Conservation (phyloP, 108 stramenopile genomes). For the Cyclotella cryptica region DNA sequence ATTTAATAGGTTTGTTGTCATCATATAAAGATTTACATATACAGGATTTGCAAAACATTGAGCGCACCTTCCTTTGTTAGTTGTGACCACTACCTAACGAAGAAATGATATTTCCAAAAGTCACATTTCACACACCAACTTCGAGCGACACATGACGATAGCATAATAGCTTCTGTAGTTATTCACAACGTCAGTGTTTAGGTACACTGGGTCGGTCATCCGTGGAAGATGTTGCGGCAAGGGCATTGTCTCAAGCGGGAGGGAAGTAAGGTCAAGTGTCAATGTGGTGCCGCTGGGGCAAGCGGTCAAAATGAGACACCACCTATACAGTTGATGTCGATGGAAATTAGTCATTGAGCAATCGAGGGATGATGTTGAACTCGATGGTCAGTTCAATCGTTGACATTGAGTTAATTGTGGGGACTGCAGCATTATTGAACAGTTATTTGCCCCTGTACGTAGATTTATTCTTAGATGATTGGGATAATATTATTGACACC, state of each 20-base stretch:
- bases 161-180: conserved; percentile 19
- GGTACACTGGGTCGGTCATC: background rate
- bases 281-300: conserved; percentile 45
- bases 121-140: no score
- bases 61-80: no score
- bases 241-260: background rate
- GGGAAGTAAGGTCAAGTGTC: background rate
- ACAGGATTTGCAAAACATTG: no score
- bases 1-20: no score
- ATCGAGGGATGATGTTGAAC: background rate
- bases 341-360: background rate
- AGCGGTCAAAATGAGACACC: conserved; percentile 27
- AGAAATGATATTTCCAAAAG: no score
- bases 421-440: no score
- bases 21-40: no score
- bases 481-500: no score
- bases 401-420: background rate
- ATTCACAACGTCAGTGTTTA: background rate
- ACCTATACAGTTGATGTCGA: background rate
- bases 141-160: background rate
- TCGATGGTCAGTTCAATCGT: conserved; percentile 1
- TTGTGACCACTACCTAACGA: no score
- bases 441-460: no score
- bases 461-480: no score
- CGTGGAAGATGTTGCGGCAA: background rate